phyloP scores from a whole-genome alignment of 202 grass and related monocot genomes.

The Panicum hallii region DNA sequence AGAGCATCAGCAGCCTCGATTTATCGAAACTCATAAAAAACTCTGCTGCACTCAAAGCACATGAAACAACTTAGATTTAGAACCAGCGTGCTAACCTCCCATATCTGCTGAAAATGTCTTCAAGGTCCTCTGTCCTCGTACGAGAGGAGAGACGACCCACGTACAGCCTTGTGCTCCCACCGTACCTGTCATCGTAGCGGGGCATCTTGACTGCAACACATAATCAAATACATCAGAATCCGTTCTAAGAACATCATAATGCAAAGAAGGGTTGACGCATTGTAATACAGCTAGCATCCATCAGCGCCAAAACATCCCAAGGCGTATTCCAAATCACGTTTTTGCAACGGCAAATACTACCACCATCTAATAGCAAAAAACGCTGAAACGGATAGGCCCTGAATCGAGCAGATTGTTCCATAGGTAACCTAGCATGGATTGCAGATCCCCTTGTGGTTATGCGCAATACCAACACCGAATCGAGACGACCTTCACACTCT shows the following conservation, averaged over 20 bases:
- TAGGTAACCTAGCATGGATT: not conserved
- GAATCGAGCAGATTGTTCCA: not conserved
- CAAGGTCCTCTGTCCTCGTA: constrained; percentile 76
- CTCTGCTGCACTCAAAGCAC: not conserved
- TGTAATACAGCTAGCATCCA: not conserved
- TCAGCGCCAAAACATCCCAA: not conserved
- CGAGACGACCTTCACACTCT: not conserved
- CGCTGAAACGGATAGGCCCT: not conserved
- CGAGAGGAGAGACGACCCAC: constrained; percentile 83
- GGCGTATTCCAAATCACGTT: not conserved
- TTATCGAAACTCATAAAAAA: not conserved
- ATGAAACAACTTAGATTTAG: not conserved
- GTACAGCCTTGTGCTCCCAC: constrained; percentile 72
- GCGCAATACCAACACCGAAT: not conserved
- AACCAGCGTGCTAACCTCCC: constrained; percentile 66
- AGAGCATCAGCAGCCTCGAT: not conserved
- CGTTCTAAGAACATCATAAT: not conserved
- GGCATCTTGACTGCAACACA: constrained; percentile 68
- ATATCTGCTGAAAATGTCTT: constrained; percentile 89
- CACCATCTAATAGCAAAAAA: not conserved
- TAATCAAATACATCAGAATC: not conserved
- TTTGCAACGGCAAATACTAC: not conserved
- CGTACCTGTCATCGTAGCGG: constrained; percentile 82
- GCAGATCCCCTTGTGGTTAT: not conserved
- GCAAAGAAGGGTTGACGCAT: not conserved